Evolutionary conservation across 1,284 basidiomycete species (phyloP).

Genomic region (Peniophora sp.): DNA sequence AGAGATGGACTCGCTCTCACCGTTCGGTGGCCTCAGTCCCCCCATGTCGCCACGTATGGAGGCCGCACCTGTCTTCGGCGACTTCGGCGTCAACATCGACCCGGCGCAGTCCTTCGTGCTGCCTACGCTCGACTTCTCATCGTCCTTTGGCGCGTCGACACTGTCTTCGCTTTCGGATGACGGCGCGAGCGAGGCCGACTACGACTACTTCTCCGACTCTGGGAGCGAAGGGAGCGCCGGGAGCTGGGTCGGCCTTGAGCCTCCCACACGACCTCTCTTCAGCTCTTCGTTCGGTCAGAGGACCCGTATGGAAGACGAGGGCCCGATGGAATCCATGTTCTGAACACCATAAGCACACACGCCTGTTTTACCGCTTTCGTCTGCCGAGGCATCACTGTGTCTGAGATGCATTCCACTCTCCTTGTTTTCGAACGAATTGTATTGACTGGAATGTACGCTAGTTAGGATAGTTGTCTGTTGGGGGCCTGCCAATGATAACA

Average conservation of each 20-base stretch:
- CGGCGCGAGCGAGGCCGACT: slow-evolving; percentile 3
- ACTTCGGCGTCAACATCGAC: slow-evolving; percentile 29
- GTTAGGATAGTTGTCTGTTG: too few species aligned
- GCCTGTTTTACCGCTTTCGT: too few species aligned
- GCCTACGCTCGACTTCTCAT: slow-evolving; percentile 64
- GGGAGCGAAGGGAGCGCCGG: slow-evolving; percentile 3
- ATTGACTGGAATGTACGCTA: too few species aligned
- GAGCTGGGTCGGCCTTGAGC: slow-evolving; percentile 15
- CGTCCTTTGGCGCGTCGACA: slow-evolving; percentile 18
- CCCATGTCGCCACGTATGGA: slow-evolving; percentile 4
- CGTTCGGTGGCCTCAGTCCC: slow-evolving; percentile 12
- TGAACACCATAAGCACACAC: slow-evolving; percentile 8
- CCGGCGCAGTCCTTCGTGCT: slow-evolving; percentile 53
- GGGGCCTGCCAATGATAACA: too few species aligned
- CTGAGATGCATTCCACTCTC: too few species aligned
- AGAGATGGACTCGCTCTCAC: slow-evolving; percentile 18
- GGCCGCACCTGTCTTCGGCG: slow-evolving; percentile 33
- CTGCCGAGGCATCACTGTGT: too few species aligned
- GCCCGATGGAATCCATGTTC: slow-evolving; percentile 17
- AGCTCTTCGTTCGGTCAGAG: slow-evolving; percentile 28
- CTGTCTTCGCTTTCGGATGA: slow-evolving; percentile 10
- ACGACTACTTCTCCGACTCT: slow-evolving; percentile 1
- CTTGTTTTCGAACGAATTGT: too few species aligned
- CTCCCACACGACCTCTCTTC: slow-evolving; percentile 13
- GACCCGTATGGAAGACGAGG: slow-evolving; percentile 11